Evolutionary conservation across 2,329 filamentous ascomycete species (phyloP).

Genomic region (Aspergillus neotritici): DNA sequence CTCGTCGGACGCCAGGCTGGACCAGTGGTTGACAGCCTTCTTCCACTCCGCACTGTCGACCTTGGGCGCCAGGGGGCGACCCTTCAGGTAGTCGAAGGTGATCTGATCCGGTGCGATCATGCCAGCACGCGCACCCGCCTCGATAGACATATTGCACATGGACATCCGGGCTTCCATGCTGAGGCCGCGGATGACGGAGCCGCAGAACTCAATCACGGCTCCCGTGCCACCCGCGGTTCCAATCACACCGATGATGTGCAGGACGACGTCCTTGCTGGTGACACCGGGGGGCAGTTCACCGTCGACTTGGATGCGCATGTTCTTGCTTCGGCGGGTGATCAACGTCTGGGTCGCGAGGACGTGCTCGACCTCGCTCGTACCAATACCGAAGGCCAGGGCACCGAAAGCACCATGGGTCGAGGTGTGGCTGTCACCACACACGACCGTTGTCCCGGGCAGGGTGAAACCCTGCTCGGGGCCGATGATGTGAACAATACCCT

Average conservation of each 20-base stretch:
- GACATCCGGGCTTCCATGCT: constrained; percentile 99
- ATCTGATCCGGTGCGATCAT: constrained; percentile 94
- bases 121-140: constrained; percentile 88
- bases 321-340: constrained; percentile 92
- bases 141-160: constrained; percentile 99
- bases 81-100: constrained; percentile 94
- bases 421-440: constrained; percentile 96
- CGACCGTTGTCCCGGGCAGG: constrained; percentile 90
- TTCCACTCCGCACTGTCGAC: constrained; percentile 83
- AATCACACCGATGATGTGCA: constrained; percentile 87
- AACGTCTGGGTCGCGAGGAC: constrained; percentile 94
- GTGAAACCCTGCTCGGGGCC: constrained; percentile 98
- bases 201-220: constrained; percentile 94
- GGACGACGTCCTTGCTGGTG: constrained; percentile 90
- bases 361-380: constrained; percentile 97
- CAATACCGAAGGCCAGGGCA: constrained; percentile 90
- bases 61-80: constrained; percentile 79
- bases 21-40: constrained; percentile 83
- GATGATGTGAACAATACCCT: constrained; percentile 98
- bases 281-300: constrained; percentile 85
- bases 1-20: constrained; percentile 74
- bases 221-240: constrained; percentile 94
- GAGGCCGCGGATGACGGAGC: constrained; percentile 79
- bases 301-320: constrained; percentile 96
- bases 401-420: constrained; percentile 97